Percentiles rank a stretch among this genome's conserved stretches.
Conservation (phyloP, 2,329 filamentous ascomycete species). For the Trichoderma pleuroti region DNA sequence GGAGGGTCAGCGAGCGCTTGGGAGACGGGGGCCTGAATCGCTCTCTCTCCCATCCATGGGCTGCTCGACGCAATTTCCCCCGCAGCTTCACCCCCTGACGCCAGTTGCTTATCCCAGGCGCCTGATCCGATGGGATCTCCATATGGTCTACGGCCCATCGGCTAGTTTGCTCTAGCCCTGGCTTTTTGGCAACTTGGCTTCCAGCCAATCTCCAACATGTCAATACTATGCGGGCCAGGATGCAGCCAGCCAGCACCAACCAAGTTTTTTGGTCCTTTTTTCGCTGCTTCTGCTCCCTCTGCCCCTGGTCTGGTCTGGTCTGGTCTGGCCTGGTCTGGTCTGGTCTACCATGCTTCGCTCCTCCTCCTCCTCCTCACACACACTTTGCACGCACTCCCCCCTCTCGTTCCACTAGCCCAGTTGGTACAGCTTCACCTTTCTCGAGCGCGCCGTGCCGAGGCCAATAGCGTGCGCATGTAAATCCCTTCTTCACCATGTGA, state of each 20-base stretch:
- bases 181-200: background rate
- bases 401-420: background rate
- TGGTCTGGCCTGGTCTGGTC: no score
- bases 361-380: background rate
- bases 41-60: background rate
- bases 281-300: background rate
- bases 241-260: background rate
- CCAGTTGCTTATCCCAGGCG: conserved; percentile 18
- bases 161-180: conserved; percentile 16
- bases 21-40: conserved; percentile 1
- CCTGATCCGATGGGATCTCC: conserved; percentile 22
- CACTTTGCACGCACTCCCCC: background rate
- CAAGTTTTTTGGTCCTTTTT: background rate
- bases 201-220: conserved; percentile 8
- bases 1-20: conserved; percentile 3
- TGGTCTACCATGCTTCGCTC: background rate
- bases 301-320: no score
- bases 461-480: background rate
- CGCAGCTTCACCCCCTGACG: conserved; percentile 18
- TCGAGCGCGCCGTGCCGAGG: conserved; percentile 15
- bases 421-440: background rate
- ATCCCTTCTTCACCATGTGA: conserved; percentile 15
- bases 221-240: conserved; percentile 1
- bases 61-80: conserved; percentile 20
- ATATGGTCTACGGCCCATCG: conserved; percentile 18